Base-by-base conservation (phyloP, 2,329 filamentous ascomycete species). In the Fusarium piperis region DNA sequence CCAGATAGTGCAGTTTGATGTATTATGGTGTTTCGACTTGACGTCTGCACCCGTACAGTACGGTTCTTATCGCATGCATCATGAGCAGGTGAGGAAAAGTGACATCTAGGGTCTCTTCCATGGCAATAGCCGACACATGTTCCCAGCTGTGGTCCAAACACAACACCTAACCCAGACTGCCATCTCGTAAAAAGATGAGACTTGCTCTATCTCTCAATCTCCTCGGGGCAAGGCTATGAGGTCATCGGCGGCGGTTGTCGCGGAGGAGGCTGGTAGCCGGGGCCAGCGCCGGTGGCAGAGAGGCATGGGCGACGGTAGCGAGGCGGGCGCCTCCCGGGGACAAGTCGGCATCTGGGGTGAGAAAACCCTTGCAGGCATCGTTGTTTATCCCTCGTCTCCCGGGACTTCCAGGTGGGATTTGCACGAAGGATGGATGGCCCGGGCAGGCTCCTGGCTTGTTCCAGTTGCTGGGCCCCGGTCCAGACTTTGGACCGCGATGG, bases 201-300 rank as follows among this genome's bases (percentile, higher is more conserved):
- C 35, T 20, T 32, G 36, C 16, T 33, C 3, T 35, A 30, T 52
- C 51, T 36, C 55, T 56, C 35, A 60, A n/a, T 52, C 61, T 60
- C 30, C 15, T 53, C 35, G 12, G 56, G 36, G 18, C 36, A 51
- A 46, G 20, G 57, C 57, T 59, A 77, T 77, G 75, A 77, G 72
- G 68, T 77, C 75, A 77, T 77, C 60, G 46, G 46, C 41, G 63
- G 70, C 68, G 73, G 66, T 62, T 74, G 71, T 67, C 61, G 75
- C 67, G 70, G 67, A 65, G 64, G 51, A 57, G 46, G 60, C 64
- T 65, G 62, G 63, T 59, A 16, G n/a, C 53, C 23, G 59, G 55
- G 59, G 28, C 35, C 44, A 63, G 44, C 55, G 35, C 46, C 39
- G 59, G 62, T 59, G 39, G 23, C 30, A 41, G 61, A 51, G 51